phyloP scores from a whole-genome alignment of 2,329 filamentous ascomycete genomes.

The Acrocalymma vagum region DNA sequence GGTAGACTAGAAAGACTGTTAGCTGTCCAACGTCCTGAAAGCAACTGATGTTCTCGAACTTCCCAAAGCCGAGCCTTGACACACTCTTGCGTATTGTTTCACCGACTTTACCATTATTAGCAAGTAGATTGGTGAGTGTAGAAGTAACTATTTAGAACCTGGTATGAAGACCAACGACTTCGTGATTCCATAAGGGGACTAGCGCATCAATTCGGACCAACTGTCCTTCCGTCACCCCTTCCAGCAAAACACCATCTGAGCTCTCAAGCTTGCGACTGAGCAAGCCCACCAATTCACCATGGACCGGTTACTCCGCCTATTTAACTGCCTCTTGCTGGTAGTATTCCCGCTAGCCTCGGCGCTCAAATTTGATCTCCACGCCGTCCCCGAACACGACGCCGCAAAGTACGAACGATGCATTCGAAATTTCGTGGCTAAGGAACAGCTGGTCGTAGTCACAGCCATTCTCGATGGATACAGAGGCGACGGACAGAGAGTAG shows the following conservation, averaged over 20 bases:
- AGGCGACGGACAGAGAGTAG: constrained; percentile 91
- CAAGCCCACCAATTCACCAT: constrained; percentile 29
- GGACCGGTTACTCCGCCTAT: constrained; percentile 43
- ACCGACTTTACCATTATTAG: too few species aligned
- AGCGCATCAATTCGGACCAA: constrained; percentile 35
- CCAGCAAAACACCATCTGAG: constrained; percentile 27
- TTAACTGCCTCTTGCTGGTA: constrained; percentile 45
- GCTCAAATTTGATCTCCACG: constrained; percentile 92
- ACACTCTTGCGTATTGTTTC: too few species aligned
- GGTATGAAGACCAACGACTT: constrained; percentile 12
- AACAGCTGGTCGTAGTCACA: constrained; percentile 95
- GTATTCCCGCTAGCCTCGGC: constrained; percentile 63
- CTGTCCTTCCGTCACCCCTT: constrained; percentile 39
- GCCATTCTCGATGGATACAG: constrained; percentile 84
- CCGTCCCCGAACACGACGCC: constrained; percentile 69
- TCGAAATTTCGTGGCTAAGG: constrained; percentile 91
- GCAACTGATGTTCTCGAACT: too few species aligned
- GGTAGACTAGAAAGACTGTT: too few species aligned
- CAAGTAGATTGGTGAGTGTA: too few species aligned
- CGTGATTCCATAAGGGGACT: constrained; percentile 14
- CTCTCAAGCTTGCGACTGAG: constrained; percentile 23
- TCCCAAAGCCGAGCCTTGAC: too few species aligned
- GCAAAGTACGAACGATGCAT: constrained; percentile 84
- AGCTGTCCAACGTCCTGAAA: too few species aligned
- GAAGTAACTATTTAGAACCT: too few species aligned